phyloP scores from a whole-genome alignment of 768 basidiomycete species.

The Tulasnella sp. region DNA sequence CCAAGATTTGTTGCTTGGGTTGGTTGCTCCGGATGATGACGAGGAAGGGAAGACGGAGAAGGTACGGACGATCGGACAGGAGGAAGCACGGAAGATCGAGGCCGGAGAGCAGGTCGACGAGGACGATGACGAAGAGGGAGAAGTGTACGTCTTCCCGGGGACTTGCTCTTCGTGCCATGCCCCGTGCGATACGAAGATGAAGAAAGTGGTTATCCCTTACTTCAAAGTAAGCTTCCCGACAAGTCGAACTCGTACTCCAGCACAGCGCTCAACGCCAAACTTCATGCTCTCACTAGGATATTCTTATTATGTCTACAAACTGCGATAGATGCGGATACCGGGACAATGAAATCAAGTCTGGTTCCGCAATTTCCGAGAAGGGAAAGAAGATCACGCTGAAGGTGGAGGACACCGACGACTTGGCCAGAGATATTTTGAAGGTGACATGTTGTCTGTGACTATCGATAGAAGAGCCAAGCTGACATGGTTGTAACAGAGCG shows the following conservation, averaged over 20 bases:
- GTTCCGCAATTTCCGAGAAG: conserved; percentile 78
- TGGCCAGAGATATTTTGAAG: conserved; percentile 91
- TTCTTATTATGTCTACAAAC: conserved; percentile 97
- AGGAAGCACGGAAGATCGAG: conserved; percentile 29
- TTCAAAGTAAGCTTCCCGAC: conserved; percentile 65
- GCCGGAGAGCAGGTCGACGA: conserved; percentile 31
- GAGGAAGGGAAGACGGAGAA: conserved; percentile 30
- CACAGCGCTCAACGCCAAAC: no score
- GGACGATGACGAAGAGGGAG: conserved; percentile 57
- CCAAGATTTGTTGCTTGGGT: conserved; percentile 76
- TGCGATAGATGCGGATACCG: conserved; percentile 93
- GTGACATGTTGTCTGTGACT: conserved; percentile 39
- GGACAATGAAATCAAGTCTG: conserved; percentile 97
- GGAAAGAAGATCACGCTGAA: conserved; percentile 85
- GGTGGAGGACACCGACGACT: conserved; percentile 88
- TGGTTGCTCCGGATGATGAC: conserved; percentile 46
- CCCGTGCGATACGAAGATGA: conserved; percentile 82
- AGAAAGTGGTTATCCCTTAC: conserved; percentile 93
- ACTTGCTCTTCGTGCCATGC: conserved; percentile 85
- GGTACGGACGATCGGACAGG: conserved; percentile 23
- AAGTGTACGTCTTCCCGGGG: conserved; percentile 84
- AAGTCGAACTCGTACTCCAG: background rate
- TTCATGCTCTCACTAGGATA: conserved; percentile 54
- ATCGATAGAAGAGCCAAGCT: background rate
- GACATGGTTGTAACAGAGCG: conserved; percentile 56